Base-by-base conservation (phyloP, 1,139 yeast genomes). In the Blastobotrys elegans region DNA sequence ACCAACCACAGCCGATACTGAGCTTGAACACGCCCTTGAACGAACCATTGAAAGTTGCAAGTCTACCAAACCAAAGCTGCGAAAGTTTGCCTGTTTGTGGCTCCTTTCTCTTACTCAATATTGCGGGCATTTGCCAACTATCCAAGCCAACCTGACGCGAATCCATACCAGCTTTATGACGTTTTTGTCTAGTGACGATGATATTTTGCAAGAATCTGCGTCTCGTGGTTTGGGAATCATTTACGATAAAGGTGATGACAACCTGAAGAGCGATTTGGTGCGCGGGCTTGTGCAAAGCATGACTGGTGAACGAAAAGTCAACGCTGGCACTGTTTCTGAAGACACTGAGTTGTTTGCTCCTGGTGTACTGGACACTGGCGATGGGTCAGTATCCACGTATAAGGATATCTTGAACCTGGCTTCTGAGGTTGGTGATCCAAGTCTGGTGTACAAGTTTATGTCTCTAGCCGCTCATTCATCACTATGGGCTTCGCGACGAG, bases 391-490 rank as follows among this genome's bases (percentile, higher is more conserved):
- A 2, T 85, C 95, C 0, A 89, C 97, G 0, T 90, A 90, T 60
- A 86, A 84, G 58, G 74, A 70, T 50, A 88, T 90, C 29, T 70
- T 90, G 56, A 84, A 74, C 57, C 72, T 92, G 45, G 97, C 97
- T 0, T 81, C 94, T 1, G 97, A 92, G 61, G 94, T 89, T 4
- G 97, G 97, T 36, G 97, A 92, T 64, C 96, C 97, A 18, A 79
- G 95, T 59, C 75, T 92, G 56, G 96, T 92, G 4, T 92, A 92
- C 65, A 87, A 89, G 60, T 92, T 92, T 61, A 88, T 92, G 96
- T 82, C 96, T 0, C 69, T 92, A 49, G 96, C 97, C 0, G 84
- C 87, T 53, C 84, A 84, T 47, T 85, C 96, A 0, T 82, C 95
- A 0, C 69, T 90, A 32, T 92, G 98, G 97, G 80, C 95, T 0